Evolutionary conservation across 768 basidiomycete species (phyloP).

Genomic region (Lentinula boryana): DNA sequence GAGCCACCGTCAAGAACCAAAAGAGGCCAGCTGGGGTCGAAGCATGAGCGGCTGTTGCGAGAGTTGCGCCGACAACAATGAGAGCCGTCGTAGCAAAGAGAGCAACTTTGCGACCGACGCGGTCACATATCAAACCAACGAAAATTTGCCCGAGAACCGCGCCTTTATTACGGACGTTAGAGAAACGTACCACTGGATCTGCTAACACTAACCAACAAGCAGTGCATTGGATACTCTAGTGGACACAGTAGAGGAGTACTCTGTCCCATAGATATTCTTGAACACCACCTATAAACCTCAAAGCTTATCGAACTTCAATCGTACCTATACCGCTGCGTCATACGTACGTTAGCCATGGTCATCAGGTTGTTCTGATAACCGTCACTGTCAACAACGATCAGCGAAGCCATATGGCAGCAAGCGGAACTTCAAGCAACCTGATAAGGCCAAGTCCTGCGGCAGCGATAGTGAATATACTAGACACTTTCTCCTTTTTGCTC

Average conservation of each 20-base stretch:
- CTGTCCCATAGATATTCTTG: conserved; percentile 54
- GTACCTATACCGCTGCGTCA: not conserved
- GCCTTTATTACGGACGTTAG: conserved; percentile 26
- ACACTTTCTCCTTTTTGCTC: conserved; percentile 38
- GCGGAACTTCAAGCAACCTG: not conserved
- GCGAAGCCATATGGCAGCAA: not conserved
- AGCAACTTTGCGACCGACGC: conserved; percentile 70
- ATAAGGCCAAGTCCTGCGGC: conserved; percentile 63
- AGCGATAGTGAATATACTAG: conserved; percentile 57
- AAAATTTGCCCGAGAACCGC: conserved; percentile 55
- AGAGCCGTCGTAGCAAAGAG: conserved; percentile 61
- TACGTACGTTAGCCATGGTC: conserved; percentile 58
- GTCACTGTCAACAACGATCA: not conserved
- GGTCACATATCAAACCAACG: conserved; percentile 68
- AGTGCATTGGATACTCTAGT: conserved; percentile 69
- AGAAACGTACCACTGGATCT: not conserved
- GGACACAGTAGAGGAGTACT: conserved; percentile 54
- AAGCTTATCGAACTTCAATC: conserved; percentile 1
- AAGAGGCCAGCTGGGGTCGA: conserved; percentile 53
- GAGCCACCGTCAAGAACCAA: conserved; percentile 70
- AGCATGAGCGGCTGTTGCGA: conserved; percentile 66
- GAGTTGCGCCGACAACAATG: conserved; percentile 64
- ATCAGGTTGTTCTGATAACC: conserved; percentile 59
- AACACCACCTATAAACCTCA: conserved; percentile 48
- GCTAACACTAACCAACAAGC: conserved; percentile 47